These are phyloP conservation scores for Cyclanthera cordifolia DNA, from an alignment of 306 rosid species.

Conservation along the genomic window DNA sequence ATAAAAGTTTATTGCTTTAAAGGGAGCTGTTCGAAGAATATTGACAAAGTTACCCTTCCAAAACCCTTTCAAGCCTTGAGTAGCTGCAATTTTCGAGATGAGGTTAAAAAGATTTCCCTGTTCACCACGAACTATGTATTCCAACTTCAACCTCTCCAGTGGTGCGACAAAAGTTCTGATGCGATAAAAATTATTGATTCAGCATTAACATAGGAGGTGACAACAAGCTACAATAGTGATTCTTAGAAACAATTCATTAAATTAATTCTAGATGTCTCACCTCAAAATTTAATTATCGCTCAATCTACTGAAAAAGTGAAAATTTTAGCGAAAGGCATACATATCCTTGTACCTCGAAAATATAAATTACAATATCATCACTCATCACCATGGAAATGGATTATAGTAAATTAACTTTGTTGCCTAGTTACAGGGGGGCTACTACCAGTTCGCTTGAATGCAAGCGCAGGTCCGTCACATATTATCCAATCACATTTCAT, in stretches of 20 bases:
- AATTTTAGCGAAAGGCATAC: neutral
- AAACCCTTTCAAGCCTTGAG: slow-evolving; percentile 90
- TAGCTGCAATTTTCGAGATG: slow-evolving; percentile 45
- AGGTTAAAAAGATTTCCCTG: slow-evolving; percentile 51
- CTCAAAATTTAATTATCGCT: neutral
- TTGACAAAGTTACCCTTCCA: slow-evolving; percentile 92
- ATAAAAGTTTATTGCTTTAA: slow-evolving; percentile 81
- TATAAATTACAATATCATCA: neutral
- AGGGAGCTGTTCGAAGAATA: slow-evolving; percentile 90
- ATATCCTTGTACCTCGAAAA: neutral
- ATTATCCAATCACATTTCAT: neutral
- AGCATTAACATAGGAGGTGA: neutral
- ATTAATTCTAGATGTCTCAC: neutral
- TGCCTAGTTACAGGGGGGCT: neutral
- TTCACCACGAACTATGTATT: slow-evolving; percentile 82
- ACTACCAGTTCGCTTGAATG: neutral
- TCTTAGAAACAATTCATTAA: neutral
- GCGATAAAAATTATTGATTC: neutral
- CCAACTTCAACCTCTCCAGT: slow-evolving; percentile 94
- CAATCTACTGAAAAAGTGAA: neutral
- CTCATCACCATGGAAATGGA: neutral
- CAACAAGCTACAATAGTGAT: neutral
- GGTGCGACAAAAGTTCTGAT: slow-evolving; percentile 91
- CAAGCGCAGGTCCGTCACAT: neutral
- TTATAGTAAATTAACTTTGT: neutral